Base-by-base conservation (phyloP, 2,329 filamentous ascomycete species). In the Neurospora sp. region DNA sequence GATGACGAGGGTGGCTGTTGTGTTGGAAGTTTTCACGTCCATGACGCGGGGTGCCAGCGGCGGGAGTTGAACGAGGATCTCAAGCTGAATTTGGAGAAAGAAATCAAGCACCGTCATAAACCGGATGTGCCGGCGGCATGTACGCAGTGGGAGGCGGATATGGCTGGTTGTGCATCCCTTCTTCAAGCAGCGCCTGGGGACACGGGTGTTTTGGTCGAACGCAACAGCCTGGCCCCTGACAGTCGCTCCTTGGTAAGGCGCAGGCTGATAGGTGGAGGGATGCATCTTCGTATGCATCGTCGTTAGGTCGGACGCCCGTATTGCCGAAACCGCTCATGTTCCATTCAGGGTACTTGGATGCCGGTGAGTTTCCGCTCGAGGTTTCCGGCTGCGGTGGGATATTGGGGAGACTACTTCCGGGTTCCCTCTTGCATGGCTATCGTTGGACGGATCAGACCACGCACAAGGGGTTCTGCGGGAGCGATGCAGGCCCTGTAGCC, bases 271-370 rank as follows among this genome's bases (percentile, higher is more conserved):
- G 28, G 3, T 28, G 28, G 28, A 28, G 28, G 28, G 28, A 28
- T 28, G 28, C 28, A 28, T 28, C 28, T 28, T 4, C 28, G 28
- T 3, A 4, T 28, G 28, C 28, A 68, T 77, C 71, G 68, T 80
- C 79, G 70, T 74, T 76, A 36, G 77, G 74, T 74, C 79, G 78
- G 68, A 80, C 78, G 70, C 79, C 79, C 65, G 79, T 79, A 72
- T 81, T 80, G 69, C 80, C 79, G 76, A 82, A 80, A 74, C 79
- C 80, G 71, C 77, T 78, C 41, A 79, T 73, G 72, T 81, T 80
- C 82, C 80, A 81, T 65, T 78, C 79, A 66, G 79, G 76, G 72
- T 81, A 81, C 69, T 78, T 79, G 46, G 75, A 74, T n/a, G 75
- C 72, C 62, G 76, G 70, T 12, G 43, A 1, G 17, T 62, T 62